Base-by-base conservation (phyloP, 1,284 basidiomycete genomes). In the Cutaneotrichosporon sp. region DNA sequence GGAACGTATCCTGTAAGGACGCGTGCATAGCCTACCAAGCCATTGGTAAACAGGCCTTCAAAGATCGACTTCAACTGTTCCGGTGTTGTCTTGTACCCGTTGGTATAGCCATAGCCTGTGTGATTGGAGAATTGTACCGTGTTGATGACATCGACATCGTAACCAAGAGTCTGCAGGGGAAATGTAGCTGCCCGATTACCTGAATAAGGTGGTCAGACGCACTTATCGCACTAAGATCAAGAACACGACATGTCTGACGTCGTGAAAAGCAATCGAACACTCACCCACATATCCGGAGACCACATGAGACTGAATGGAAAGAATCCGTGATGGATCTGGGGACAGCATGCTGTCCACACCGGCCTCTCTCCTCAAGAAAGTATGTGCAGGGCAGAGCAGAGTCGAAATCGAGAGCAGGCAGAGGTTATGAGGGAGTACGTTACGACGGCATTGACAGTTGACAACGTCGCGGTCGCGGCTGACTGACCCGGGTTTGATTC, bases 61-160 rank as follows among this genome's bases (percentile, higher is more conserved):
- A 92, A 87, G 36, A 91, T 83, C 7, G 76, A 73, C 4, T 74
- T 67, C 10, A 94, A 78, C 59, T 92, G 87, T 20, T 80, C 78
- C 1, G 86, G 81, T 2, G 80, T 82, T 1, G 88, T 81, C 68
- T 82, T 87, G 23, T 84, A 81, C 1, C 90, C 90, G 43, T 86
- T 85, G 38, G 81, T 81, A 36, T 81, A 80, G 10, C 83, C 83
- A 77, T 92, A 92, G 8, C 88, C 89, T 5, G 91, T 84, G 72
- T 99, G 94, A 65, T 98, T 99, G 14, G 88, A 89, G 62, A 79
- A 81, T 80, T 82, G 82, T 43, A 97, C 94, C 0, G 93, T 96
- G 73, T 97, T 97, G 38, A 97, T 82, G 21, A 90, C 90, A 77
- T 98, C 94, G 38, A 97, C 92, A 62, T 98, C 92, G 76, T 88